Evolutionary conservation across 352 stramenopile genomes (phyloP).

Genomic region (Globisporangium nodosum): DNA sequence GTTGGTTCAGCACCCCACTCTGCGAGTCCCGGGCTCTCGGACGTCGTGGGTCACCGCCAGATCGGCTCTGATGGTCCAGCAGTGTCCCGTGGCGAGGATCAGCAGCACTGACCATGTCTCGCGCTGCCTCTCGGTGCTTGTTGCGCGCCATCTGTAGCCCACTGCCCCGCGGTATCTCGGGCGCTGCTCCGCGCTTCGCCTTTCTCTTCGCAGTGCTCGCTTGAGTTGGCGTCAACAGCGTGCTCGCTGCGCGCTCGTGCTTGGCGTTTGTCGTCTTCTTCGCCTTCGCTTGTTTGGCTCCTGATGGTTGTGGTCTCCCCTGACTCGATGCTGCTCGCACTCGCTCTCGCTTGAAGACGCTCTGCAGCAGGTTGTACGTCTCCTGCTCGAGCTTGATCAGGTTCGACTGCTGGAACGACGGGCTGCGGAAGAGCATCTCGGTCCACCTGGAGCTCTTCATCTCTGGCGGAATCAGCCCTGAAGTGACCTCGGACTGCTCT

Average conservation of each 20-base stretch:
- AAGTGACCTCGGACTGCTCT: not conserved
- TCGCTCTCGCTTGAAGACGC: conserved; percentile 18
- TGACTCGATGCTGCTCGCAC: conserved; percentile 1
- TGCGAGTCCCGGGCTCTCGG: not conserved
- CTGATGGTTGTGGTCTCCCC: not conserved
- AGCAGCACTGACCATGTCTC: not conserved
- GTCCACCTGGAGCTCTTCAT: conserved; percentile 34
- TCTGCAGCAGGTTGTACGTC: conserved; percentile 42
- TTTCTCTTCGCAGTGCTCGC: conserved; percentile 6
- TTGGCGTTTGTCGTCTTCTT: conserved; percentile 1
- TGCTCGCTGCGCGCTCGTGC: not conserved
- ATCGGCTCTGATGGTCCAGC: not conserved
- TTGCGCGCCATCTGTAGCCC: conserved; percentile 29
- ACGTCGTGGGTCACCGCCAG: not conserved
- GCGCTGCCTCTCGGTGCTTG: conserved; percentile 11
- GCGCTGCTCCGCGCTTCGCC: not conserved
- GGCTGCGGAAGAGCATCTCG: conserved; percentile 32
- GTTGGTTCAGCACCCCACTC: not conserved
- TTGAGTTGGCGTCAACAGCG: conserved; percentile 4
- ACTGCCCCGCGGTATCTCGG: conserved; percentile 21
- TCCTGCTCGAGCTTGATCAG: conserved; percentile 31
- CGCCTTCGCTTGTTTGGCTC: not conserved
- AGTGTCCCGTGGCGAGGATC: not conserved
- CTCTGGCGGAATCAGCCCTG: conserved; percentile 1
- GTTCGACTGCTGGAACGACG: conserved; percentile 29